Percentiles rank a stretch among this genome's conserved stretches.
phyloP scores from a whole-genome alignment of 2,329 filamentous ascomycete genomes.

The Talaromyces amestolkiae region DNA sequence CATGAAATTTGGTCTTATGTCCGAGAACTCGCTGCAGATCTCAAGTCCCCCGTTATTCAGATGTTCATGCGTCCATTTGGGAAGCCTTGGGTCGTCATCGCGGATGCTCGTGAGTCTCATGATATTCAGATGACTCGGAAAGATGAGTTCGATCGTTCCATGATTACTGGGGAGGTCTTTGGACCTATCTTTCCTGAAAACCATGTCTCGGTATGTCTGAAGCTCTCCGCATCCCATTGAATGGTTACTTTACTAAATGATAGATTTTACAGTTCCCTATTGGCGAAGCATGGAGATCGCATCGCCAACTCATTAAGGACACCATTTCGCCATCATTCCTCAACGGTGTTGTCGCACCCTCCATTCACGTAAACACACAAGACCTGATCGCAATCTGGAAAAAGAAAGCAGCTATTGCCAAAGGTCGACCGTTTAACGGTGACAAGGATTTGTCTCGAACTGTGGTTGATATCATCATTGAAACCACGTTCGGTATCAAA shows the following conservation, averaged over 20 bases:
- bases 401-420: not conserved
- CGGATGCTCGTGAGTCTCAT: conserved; percentile 23
- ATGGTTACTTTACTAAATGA: not conserved
- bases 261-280: not conserved
- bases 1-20: not conserved
- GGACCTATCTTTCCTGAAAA: not conserved
- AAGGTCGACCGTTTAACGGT: not conserved
- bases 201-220: not conserved
- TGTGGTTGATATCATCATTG: not conserved
- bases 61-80: conserved; percentile 47
- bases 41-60: conserved; percentile 46
- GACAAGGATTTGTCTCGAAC: not conserved
- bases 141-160: conserved; percentile 25
- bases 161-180: conserved; percentile 9
- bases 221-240: not conserved
- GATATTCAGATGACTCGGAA: conserved; percentile 23
- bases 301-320: not conserved
- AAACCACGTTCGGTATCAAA: not conserved
- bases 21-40: conserved; percentile 23
- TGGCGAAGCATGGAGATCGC: not conserved
- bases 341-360: not conserved
- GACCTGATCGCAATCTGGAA: not conserved
- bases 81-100: conserved; percentile 46
- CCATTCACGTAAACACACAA: not conserved
- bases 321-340: not conserved